Conservation (phyloP, 2,329 filamentous ascomycete genomes). For the Xylaria polymorpha region DNA sequence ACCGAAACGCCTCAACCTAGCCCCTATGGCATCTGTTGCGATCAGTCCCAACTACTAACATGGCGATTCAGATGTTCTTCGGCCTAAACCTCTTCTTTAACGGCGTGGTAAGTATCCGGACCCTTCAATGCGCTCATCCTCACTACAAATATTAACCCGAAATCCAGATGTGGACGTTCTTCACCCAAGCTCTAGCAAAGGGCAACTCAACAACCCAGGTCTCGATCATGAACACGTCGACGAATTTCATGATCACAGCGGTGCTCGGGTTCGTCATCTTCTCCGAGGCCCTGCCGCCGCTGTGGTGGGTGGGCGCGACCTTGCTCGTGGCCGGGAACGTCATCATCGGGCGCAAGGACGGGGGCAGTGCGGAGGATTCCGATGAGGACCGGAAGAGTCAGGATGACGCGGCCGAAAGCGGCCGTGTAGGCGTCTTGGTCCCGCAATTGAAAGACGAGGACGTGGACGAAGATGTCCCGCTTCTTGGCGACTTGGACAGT, state of each 20-base stretch:
- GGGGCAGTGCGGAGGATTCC: conserved; percentile 23
- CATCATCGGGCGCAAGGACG: conserved; percentile 75
- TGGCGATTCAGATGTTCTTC: conserved; percentile 72
- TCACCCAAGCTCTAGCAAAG: conserved; percentile 79
- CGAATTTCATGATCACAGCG: conserved; percentile 84
- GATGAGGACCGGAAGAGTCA: conserved; percentile 27
- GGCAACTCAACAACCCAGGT: conserved; percentile 83
- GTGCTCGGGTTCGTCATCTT: conserved; percentile 77
- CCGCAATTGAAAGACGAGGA: conserved; percentile 28
- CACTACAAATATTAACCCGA: conserved; percentile 14
- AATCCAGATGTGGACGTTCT: conserved; percentile 79
- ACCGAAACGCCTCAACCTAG: background rate
- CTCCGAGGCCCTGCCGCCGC: conserved; percentile 73
- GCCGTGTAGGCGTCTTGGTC: background rate
- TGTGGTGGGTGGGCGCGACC: conserved; percentile 81
- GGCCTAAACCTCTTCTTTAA: conserved; percentile 80
- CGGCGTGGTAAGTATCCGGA: conserved; percentile 57
- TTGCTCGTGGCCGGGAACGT: conserved; percentile 81
- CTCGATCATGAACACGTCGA: conserved; percentile 82
- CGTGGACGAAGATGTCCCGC: conserved; percentile 42
- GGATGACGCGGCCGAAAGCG: conserved; percentile 19
- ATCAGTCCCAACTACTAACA: background rate
- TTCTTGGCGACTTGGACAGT: conserved; percentile 42
- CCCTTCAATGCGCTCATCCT: conserved; percentile 12
- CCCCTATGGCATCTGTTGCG: background rate